Conservation (phyloP, 768 basidiomycete genomes). For the Peribolospora baueri region DNA sequence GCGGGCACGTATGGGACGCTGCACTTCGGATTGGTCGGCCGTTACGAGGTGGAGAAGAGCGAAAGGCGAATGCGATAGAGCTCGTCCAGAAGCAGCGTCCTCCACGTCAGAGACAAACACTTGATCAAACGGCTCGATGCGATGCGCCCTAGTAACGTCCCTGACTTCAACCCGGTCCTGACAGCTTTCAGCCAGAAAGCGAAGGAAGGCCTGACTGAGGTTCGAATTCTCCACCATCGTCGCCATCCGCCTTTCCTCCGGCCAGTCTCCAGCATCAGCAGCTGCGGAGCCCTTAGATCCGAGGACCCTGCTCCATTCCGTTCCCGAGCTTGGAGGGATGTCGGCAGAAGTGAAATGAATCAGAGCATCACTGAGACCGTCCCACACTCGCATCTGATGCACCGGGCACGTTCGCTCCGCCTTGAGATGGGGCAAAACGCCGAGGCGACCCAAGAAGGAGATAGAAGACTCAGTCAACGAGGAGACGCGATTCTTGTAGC, state of each 20-base stretch:
- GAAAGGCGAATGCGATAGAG: conserved; percentile 2
- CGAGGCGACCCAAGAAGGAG: conserved; percentile 23
- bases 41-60: background rate
- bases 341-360: conserved; percentile 39
- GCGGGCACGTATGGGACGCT: background rate
- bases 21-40: no score
- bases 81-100: conserved; percentile 17
- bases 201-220: conserved; percentile 60
- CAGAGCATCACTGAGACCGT: conserved; percentile 58
- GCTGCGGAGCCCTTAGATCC: conserved; percentile 16
- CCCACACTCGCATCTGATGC: conserved; percentile 89
- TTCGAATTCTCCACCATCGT: conserved; percentile 79
- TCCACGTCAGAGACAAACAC: conserved; percentile 37
- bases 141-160: conserved; percentile 48
- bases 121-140: conserved; percentile 36
- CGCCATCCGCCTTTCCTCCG: conserved; percentile 33
- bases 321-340: background rate
- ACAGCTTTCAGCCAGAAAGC: conserved; percentile 16
- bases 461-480: conserved; percentile 36
- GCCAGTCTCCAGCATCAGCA: conserved; percentile 14
- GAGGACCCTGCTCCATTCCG: background rate
- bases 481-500: conserved; percentile 62
- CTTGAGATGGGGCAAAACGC: conserved; percentile 62
- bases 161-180: conserved; percentile 33
- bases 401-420: conserved; percentile 40